Conservation (phyloP, 768 basidiomycete genomes). For the Cytidiella melzeri region DNA sequence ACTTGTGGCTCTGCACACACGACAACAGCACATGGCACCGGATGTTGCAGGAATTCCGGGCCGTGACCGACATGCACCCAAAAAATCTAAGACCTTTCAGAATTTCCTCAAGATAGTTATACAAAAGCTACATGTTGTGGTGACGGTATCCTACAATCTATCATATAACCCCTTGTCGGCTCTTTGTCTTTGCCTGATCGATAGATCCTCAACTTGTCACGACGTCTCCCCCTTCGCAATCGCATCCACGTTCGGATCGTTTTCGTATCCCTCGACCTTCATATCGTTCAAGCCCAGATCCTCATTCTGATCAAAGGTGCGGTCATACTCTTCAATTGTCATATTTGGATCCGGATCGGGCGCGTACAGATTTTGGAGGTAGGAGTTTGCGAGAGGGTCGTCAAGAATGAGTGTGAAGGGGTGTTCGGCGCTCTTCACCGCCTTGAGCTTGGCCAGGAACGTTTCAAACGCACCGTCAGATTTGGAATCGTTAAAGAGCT, state of each 20-base stretch:
- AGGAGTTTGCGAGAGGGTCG: slow-evolving; percentile 93
- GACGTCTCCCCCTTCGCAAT: slow-evolving; percentile 2
- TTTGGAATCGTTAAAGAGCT: slow-evolving; percentile 71
- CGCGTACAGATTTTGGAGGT: slow-evolving; percentile 94
- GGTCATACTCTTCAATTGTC: slow-evolving; percentile 74
- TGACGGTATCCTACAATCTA: neutral
- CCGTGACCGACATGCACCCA: no score
- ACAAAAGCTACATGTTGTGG: no score
- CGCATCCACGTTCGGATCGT: slow-evolving; percentile 10
- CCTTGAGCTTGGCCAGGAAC: slow-evolving; percentile 75
- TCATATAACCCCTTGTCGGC: neutral
- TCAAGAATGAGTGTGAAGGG: slow-evolving; percentile 93
- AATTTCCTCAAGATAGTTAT: no score
- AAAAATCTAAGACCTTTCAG: no score
- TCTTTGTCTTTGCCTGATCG: no score
- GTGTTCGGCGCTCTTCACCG: slow-evolving; percentile 66
- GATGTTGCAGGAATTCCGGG: no score
- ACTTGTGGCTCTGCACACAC: no score
- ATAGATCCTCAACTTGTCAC: no score
- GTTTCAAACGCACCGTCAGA: slow-evolving; percentile 58
- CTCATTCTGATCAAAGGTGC: slow-evolving; percentile 89
- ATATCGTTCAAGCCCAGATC: slow-evolving; percentile 91
- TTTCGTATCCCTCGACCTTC: slow-evolving; percentile 69
- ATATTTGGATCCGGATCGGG: slow-evolving; percentile 97
- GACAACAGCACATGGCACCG: no score